A percentile compares a stretch with the other conserved stretches of the same genome.
Evolutionary conservation across 2,329 filamentous ascomycete genomes (phyloP).

Genomic region (Monilinia fructicola): DNA sequence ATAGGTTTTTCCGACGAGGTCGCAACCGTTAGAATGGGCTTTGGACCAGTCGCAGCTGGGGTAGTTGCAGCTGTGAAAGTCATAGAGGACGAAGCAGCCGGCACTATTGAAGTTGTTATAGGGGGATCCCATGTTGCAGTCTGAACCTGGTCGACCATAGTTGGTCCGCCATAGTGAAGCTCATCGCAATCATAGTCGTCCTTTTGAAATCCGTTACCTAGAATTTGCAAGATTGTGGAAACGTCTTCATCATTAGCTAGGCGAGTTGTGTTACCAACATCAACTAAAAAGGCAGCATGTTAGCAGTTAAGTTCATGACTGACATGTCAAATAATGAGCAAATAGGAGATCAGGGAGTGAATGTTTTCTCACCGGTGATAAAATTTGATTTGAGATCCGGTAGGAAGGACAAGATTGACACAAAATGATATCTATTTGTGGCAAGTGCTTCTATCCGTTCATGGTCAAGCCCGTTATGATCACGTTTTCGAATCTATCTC

Average conservation of each 20-base stretch:
- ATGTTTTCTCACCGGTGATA: not conserved
- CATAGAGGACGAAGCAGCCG: not conserved
- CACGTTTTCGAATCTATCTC: not conserved
- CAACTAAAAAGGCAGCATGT: not conserved
- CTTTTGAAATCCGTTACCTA: not conserved
- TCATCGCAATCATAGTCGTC: not conserved
- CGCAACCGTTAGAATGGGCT: not conserved
- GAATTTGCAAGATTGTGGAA: not conserved
- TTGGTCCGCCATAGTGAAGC: not conserved
- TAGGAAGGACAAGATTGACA: not conserved
- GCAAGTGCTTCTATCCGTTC: not conserved
- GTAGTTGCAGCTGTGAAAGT: not conserved
- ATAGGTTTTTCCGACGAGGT: not conserved
- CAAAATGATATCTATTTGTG: not conserved
- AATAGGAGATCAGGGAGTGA: not conserved
- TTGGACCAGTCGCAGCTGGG: not conserved
- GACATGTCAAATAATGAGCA: not conserved
- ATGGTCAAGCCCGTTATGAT: not conserved
- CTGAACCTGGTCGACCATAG: not conserved
- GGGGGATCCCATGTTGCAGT: not conserved
- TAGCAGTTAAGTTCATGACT: not conserved
- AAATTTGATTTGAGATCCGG: not conserved
- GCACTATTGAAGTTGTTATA: not conserved
- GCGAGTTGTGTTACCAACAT: not conserved
- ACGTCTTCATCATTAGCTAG: slow-evolving; percentile 1